Evolutionary conservation across 805 yeast genomes (phyloP), one percentile per base, ranked within the genome.

Genomic region (Ogataea sp.): DNA sequence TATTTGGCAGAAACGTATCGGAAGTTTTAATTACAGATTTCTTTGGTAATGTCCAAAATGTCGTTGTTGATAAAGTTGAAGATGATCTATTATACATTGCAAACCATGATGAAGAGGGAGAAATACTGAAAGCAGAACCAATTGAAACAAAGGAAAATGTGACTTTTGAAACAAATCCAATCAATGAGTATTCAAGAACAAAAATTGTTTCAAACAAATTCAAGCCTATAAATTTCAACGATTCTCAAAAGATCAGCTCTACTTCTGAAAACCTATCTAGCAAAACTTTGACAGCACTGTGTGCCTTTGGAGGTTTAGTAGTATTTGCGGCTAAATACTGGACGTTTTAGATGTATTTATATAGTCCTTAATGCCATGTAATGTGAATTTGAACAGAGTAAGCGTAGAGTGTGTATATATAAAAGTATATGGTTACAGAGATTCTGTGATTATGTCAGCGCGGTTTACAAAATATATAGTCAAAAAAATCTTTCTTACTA

Each of bases 31-130:
- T 93, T 47, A 89, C 97, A 0, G 97, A 93, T 56, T 93, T 93
- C 58, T 89, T 93, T 51, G 98, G 97, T 2, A 87, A 87, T 49
- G 83, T 88, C 17, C 96, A 88, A 58, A 77, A 80, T 40, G 83
- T 84, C 2, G 71, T 83, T 3, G 61, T 78, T n/a, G 64, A 58
- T 36, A 68, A 71, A 39, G 73, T 69, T 6, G 80, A 76, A 40
- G 68, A 67, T 38, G 79, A 73, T 43, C 56, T 59, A 25, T 50
- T 71, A 35, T 58, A 59, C 36, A 49, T 67, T 7, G 53, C 64
- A 18, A 66, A 58, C 39, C 65, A 62, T 40, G 49, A 61, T 24
- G 49, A 53, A 26, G 38, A 51, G 11, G 65, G 62, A 13, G 7
- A 6, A 4, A 4, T 15, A 28, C 16, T 7, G 10, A 23, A 23